Evolutionary conservation across 768 basidiomycete genomes (phyloP).

Genomic region (Leccinellum rugosiceps): DNA sequence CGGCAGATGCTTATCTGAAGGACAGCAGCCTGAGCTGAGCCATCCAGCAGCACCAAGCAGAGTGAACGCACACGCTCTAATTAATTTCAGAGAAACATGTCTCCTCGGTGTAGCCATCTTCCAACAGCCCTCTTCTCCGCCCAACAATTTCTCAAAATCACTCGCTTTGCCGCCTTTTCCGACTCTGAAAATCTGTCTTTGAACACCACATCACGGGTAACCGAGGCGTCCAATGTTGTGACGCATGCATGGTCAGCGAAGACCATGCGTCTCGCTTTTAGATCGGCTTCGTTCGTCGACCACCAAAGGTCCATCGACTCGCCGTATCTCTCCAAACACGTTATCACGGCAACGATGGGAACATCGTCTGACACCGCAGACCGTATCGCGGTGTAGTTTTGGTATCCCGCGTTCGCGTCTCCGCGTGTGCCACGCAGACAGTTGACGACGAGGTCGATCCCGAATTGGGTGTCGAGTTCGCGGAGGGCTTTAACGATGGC

Average conservation of each 20-base stretch:
- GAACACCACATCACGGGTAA: conserved; percentile 14
- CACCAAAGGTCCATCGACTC: conserved; percentile 39
- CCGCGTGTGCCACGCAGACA: conserved; percentile 28
- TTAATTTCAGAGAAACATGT: conserved; percentile 28
- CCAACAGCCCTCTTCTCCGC: conserved; percentile 21
- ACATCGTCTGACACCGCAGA: conserved; percentile 31
- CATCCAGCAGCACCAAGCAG: conserved; percentile 10
- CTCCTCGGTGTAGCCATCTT: conserved; percentile 24
- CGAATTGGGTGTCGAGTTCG: conserved; percentile 26
- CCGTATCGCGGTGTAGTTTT: conserved; percentile 27
- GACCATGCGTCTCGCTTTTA: conserved; percentile 33
- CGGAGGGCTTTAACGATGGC: conserved; percentile 25
- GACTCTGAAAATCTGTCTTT: conserved; percentile 25
- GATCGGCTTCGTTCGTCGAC: conserved; percentile 32
- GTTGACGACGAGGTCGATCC: conserved; percentile 28
- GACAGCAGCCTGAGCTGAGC: neutral
- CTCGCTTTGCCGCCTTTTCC: conserved; percentile 18
- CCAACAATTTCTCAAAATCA: conserved; percentile 29
- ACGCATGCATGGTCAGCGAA: conserved; percentile 40
- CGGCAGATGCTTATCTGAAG: neutral
- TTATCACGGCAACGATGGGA: conserved; percentile 30
- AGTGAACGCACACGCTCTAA: conserved; percentile 17
- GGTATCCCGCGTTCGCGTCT: conserved; percentile 27
- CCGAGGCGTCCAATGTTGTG: conserved; percentile 29
- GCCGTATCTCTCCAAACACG: conserved; percentile 30